phyloP scores from a whole-genome alignment of 345 rosid genomes.

The Brassica carinata region DNA sequence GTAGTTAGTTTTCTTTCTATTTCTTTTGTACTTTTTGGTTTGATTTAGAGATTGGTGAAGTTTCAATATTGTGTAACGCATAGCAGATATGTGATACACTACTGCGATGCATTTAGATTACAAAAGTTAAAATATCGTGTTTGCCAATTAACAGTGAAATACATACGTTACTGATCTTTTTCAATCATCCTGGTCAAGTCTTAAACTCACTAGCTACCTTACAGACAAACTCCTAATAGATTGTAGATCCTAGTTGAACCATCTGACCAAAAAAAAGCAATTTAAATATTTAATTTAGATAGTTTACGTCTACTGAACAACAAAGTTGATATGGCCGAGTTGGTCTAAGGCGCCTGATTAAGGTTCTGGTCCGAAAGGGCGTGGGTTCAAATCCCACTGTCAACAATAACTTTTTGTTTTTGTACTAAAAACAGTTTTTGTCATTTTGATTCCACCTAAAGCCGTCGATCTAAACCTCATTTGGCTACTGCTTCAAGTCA shows the following conservation, averaged over 20 bases:
- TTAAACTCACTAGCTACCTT: neutral
- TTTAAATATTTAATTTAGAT: no score
- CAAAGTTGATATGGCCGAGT: conserved; percentile 92
- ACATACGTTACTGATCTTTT: neutral
- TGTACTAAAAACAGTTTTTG: neutral
- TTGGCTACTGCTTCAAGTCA: no score
- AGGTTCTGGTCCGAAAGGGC: conserved; percentile 99
- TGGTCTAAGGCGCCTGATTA: conserved; percentile 99
- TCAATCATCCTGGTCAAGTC: neutral
- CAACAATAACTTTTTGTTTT: conserved; percentile 41
- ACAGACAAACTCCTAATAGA: neutral
- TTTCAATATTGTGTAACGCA: neutral
- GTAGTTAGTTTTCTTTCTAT: neutral
- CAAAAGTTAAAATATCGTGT: neutral
- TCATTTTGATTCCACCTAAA: neutral
- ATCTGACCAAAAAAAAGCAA: no score
- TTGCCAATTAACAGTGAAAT: neutral
- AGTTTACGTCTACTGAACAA: neutral
- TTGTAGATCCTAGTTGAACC: no score
- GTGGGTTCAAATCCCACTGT: conserved; percentile 98
- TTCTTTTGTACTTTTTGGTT: neutral
- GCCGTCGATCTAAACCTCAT: no score
- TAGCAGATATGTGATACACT: conserved; percentile 1
- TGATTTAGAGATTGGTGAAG: neutral
- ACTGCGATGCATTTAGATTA: neutral